Evolutionary conservation across 108 stramenopile species (phyloP), one percentile per base, ranked within the genome.

Genomic region (Fragilaria crotonensis): DNA sequence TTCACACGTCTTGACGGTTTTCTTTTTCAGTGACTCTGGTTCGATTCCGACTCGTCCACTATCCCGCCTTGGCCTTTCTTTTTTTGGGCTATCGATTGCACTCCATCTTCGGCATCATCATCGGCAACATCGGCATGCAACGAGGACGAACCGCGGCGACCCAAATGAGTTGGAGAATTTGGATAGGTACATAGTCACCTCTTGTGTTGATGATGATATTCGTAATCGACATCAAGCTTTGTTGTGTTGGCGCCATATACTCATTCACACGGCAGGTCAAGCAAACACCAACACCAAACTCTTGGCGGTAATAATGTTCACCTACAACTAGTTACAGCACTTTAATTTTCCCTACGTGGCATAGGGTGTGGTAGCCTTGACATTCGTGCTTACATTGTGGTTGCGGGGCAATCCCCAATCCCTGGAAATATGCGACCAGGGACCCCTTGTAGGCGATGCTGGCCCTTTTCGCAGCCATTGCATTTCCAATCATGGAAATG

Each of bases 401-500:
- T 76, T 90, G 30, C 81, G 89, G 26, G 89, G 89, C 14, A 78
- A 69, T 51, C n/a, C n/a, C n/a, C n/a, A n/a, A n/a, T n/a, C 80
- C 81, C 47, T 85, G 81, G 83, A 87, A 82, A 45, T 86, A 90
- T 67, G 73, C 63, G 20, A 78, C 77, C 17, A 54, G 83, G 22
- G 3, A 85, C 14, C 70, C 52, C 7, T 65, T 90, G 54, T 79
- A 90, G 58, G 54, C 62, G n/a, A 66, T 82, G 5, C 45, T 85
- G 51, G 85, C 81, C 4, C 48, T 90, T 29, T 67, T 87, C 46
- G 75, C 77, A 14, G 81, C 79, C 45, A 44, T 90, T 59, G 77
- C 79, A 19, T 90, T 90, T 60, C 89, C 89, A 7, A 56, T 90
- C 17, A 83, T 90, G 76, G 89, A 90, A 60, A 85, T 90, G 79